Evolutionary conservation across 495 filamentous ascomycete species (phyloP), one percentile per base, ranked within the genome.

Genomic region (Penicillium nucicola): DNA sequence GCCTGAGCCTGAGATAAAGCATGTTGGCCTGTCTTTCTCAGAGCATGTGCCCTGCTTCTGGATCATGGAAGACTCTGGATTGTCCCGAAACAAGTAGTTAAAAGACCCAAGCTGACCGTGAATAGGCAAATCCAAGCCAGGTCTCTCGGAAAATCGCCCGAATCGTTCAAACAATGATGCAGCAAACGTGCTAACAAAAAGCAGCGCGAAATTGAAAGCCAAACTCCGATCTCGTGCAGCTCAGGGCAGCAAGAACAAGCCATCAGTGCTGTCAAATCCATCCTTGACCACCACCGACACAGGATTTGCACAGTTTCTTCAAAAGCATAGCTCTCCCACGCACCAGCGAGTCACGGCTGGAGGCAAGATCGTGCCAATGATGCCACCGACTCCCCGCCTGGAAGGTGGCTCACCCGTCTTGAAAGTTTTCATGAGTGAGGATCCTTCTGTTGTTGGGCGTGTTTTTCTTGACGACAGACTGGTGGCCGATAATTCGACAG

Each of bases 291-390:
- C 72, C 35, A 55, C 45, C 14, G 65, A 76, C 28, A 60, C 61
- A 12, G 77, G 77, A 0, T 79, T 81, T 54, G 68, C 62, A 25
- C 70, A 66, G 14, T 81, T 86, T 32, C 66, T 85, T 15, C 79
- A 78, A 61, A 70, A 79, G 47, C 81, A 85, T 57, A 73, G 78
- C 2, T 83, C 82, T 18, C 81, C 83, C 5, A 78, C 70, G 13
- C 76, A 80, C 38, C 71, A 85, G 42, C 76, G 83, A 32, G 83
- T 86, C 39, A 85, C 82, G 35, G 83, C 83, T 47, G 82, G 81
- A 14, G 83, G 83, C n/a, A 77, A 74, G 30, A 79, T 86, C 36
- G 80, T 86, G 14, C 80, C 82, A 4, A 79, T 75, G 64, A 57
- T 62, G 12, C 60, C 55, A 20, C 52, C 54, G 18, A 45, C 67